A percentile compares a stretch with the other conserved stretches of the same genome.
Evolutionary conservation across 177 flowering plant species (phyloP).

Genomic region (Tripterygium wilfordii): DNA sequence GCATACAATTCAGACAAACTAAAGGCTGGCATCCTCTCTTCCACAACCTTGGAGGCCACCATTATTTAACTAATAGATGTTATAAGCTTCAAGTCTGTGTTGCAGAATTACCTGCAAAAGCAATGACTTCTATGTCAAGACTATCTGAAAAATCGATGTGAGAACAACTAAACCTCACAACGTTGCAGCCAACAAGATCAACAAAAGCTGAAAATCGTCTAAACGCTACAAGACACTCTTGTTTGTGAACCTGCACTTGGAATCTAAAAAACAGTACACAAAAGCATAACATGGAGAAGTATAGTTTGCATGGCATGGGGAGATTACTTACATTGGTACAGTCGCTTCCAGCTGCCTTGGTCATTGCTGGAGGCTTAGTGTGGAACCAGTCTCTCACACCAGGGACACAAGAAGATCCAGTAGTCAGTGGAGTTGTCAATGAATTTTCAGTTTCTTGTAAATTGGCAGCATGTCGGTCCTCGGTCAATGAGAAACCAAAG

Average conservation of each 20-base stretch:
- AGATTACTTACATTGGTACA: conserved; percentile 43
- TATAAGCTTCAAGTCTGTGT: conserved; percentile 1
- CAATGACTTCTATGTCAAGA: no score
- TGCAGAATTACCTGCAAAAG: conserved; percentile 11
- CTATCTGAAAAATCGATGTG: no score
- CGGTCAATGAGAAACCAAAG: conserved; percentile 73
- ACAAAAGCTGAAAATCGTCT: background rate
- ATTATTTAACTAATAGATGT: conserved; percentile 3
- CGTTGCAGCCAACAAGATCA: no score
- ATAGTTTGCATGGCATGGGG: background rate
- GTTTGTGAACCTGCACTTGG: no score
- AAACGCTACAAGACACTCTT: no score
- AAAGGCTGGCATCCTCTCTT: conserved; percentile 1
- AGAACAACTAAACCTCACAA: no score
- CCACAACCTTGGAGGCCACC: background rate
- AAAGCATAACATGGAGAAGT: background rate
- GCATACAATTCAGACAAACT: background rate
- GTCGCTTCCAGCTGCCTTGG: conserved; percentile 30
- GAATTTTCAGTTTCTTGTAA: conserved; percentile 14
- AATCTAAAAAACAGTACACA: no score
- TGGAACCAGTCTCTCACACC: conserved; percentile 26
- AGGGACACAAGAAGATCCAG: conserved; percentile 23
- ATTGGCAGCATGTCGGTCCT: conserved; percentile 26
- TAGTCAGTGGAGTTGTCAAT: conserved; percentile 21
- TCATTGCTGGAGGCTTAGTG: conserved; percentile 26